Base-by-base conservation (phyloP, 2,329 filamentous ascomycete genomes). In the Emmonsiellopsis sp. region DNA sequence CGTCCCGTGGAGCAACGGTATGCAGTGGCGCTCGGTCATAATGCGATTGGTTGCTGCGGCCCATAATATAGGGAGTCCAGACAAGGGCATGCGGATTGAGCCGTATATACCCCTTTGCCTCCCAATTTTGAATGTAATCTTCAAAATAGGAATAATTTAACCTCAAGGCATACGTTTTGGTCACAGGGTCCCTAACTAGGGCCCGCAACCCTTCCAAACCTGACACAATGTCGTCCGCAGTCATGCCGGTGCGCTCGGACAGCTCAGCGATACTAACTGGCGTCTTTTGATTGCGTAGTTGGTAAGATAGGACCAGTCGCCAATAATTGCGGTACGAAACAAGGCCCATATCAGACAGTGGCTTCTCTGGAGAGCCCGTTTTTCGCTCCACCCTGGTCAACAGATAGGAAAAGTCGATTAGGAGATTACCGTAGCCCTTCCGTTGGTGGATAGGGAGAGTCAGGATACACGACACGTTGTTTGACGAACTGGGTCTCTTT, bases 1-100 rank as follows among this genome's bases (percentile, higher is more conserved):
- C 90, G 56, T 94, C 90, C 37, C 92, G 83, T 5, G 86, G 89
- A 10, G 92, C 92, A 52, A 97, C 88, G 1, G 92, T 87, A 58
- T 88, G 91, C 53, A 97, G 74, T 5, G 88, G 88, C 5, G 85
- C 87, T 49, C 90, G 81, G 64, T 95, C 89, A 62, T 93, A 92
- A 62, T 88, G 87, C 3, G 85, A 86, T 37, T 86, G 82, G 60
- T 87, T 91, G 67, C 82, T 86, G 45, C 89, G 83, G 31, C 93
- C 92, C 90, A 96, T 97, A 42, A 97, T 84, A 67, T 95, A 98
- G 0, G 93, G 93, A 11, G 91, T 96, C 93, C 93, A 98, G 9
- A 91, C 86, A 31, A 98, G 77, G 14, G 84, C 84, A 44, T 86
- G 83, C 0, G 87, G 82, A 59, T 93, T 87, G 37, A 98, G 80